Base-by-base conservation (phyloP, 148 eudicot genomes). In the Euryodendron excelsum region DNA sequence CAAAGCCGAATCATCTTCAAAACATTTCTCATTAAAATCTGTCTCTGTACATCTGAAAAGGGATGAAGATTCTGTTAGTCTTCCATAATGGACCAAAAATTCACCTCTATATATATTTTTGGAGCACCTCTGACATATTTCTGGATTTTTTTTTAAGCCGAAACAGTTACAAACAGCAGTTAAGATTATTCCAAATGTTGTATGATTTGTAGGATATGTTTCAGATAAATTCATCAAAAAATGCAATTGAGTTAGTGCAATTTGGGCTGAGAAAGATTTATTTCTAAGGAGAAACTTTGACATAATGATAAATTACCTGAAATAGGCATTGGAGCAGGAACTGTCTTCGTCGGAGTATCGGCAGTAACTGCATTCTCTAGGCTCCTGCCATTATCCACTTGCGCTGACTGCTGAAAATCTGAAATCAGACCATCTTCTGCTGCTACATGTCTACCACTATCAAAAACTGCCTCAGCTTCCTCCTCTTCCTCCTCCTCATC, bases 281-380 rank as follows among this genome's bases (percentile, higher is more conserved):
- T 11, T 44, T 52, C 27, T 21, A 59, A 21, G 27, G 27, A 37
- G 21, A 25, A 58, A 47, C 5, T 11, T 47, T n/a, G n/a, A 9
- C 27, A 1, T 25, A 30, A 17, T 20, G 45, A 20, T 66, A 62
- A 12, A 37, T 61, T 78, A 90, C 96, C 93, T 62, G 96, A 88
- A 56, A 82, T 82, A 41, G 93, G 93, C 62, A 78, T 75, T 48
- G 92, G 89, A 69, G 87, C 79, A 62, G 82, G 86, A 62, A 81
- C 48, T 21, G 56, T 52, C 73, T 73, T 65, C 20, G 62, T 71
- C 76, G 77, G 72, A 66, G 31, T 79, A 60, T 73, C 74, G n/a
- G 5, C 18, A 13, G 13, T 21, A 66, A 23, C 66, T 8, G 2
- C n/a, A 17, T 83, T 52, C 5, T 50, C 70, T 47, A 23, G 45